phyloP scores from a whole-genome alignment of 306 rosid genomes.

The Styphnolobium japonicum region DNA sequence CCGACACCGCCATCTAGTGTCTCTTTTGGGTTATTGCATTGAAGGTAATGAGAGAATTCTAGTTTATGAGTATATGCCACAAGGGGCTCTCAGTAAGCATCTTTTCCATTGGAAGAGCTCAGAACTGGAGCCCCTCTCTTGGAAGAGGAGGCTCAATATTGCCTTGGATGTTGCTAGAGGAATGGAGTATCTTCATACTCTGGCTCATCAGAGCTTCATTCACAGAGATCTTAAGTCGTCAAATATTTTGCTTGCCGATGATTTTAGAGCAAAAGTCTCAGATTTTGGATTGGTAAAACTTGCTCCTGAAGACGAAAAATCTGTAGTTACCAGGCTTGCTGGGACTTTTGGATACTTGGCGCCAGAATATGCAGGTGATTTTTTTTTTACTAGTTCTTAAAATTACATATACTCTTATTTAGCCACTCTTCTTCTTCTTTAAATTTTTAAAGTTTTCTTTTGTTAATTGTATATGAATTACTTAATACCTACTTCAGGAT shows the following conservation, averaged over 20 bases:
- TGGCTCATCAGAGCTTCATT: slow-evolving; percentile 96
- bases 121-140: slow-evolving; percentile 80
- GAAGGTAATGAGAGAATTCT: slow-evolving; percentile 87
- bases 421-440: background rate
- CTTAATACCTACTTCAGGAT: background rate
- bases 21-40: slow-evolving; percentile 77
- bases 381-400: background rate
- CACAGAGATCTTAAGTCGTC: slow-evolving; percentile 98
- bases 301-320: slow-evolving; percentile 90
- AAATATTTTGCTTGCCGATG: slow-evolving; percentile 86
- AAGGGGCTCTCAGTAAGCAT: slow-evolving; percentile 96
- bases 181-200: slow-evolving; percentile 89
- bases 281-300: slow-evolving; percentile 98
- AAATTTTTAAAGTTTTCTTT: background rate
- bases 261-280: slow-evolving; percentile 84
- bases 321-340: slow-evolving; percentile 87
- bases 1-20: slow-evolving; percentile 91
- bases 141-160: slow-evolving; percentile 92
- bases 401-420: background rate
- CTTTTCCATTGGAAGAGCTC: slow-evolving; percentile 87
- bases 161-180: slow-evolving; percentile 99
- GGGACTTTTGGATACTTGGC: slow-evolving; percentile 99
- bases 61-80: slow-evolving; percentile 93
- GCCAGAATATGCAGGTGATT: slow-evolving; percentile 96
- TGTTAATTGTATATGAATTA: background rate